Conservation (phyloP, 495 filamentous ascomycete species). For the Neurospora tetraspora region DNA sequence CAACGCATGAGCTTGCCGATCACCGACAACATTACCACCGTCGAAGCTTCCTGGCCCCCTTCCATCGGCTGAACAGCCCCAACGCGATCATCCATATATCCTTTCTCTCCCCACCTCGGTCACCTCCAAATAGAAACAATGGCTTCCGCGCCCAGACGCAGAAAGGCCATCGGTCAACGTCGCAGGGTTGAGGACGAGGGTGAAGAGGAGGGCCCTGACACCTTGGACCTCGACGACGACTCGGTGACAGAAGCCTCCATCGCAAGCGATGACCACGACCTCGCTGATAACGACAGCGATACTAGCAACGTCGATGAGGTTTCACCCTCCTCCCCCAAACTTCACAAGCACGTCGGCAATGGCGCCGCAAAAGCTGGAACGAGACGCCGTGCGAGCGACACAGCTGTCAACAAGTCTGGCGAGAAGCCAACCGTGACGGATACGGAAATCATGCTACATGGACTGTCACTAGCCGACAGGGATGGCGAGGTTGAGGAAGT, state of each 20-base stretch:
- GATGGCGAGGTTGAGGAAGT: constrained; percentile 44
- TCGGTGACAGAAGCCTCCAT: constrained; percentile 73
- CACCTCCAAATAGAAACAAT: constrained; percentile 14
- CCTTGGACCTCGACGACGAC: constrained; percentile 65
- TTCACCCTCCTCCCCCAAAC: constrained; percentile 37
- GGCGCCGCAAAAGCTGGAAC: constrained; percentile 31
- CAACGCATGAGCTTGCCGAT: constrained; percentile 17
- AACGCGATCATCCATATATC: neutral
- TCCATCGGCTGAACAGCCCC: constrained; percentile 9
- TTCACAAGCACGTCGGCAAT: constrained; percentile 25
- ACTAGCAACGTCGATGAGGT: constrained; percentile 56
- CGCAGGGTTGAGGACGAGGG: constrained; percentile 73
- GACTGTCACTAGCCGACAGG: constrained; percentile 56
- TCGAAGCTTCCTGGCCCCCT: constrained; percentile 18
- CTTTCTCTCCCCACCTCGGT: constrained; percentile 1
- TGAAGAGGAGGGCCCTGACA: constrained; percentile 57
- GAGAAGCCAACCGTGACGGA: constrained; percentile 43
- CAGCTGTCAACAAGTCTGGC: constrained; percentile 10
- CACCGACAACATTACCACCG: constrained; percentile 3
- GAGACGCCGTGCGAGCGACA: constrained; percentile 26
- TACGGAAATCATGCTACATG: constrained; percentile 83
- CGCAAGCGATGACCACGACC: constrained; percentile 63
- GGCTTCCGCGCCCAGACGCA: constrained; percentile 42
- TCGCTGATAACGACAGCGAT: constrained; percentile 66
- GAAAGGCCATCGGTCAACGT: constrained; percentile 65